Evolutionary conservation across 2,329 filamentous ascomycete species (phyloP), one percentile per base, ranked within the genome.

Genomic region (Colletotrichum abscissum): DNA sequence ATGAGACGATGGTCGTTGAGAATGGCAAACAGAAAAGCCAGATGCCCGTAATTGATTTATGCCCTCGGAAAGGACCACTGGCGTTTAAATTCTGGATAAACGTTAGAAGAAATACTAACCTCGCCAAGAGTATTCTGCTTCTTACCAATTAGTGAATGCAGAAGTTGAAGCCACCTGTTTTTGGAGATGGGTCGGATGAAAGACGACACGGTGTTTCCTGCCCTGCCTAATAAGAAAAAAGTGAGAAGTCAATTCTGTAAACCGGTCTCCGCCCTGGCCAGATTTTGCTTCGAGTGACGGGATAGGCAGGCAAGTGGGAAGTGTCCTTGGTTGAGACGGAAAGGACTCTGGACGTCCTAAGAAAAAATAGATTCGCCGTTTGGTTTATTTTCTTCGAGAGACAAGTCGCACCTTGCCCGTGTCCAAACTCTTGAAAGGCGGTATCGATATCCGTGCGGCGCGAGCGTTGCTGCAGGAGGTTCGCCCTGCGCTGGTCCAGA

Each of bases 201-300:
- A 55, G 66, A 63, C 57, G 24, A 42, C 69, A 72, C 33, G 65
- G 69, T 72, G 65, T 72, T 69, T 64, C 66, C n/a, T 69, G 66
- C n/a, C 11, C 14, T 42, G 38, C 38, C 16, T 19, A 19, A 42
- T 16, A 42, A 16, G 19, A 19, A 57, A 30, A 56, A 33, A 38
- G 54, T 28, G 14, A 28, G 49, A 64, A 65, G 8, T 65, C 52
- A 22, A 56, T 33, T 54, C 19, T 63, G 16, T 26, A 38, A 56
- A 56, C 14, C 28, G 19, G 6, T 42, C 19, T 2, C 38, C 38
- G 59, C 42, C n/a, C 26, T 19, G 38, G 26, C 12, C 26, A 49
- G 38, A 38, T 62, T 38, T 49, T n/a, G 8, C 46, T 30, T 22
- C 4, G 28, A 16, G 16, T 11, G 1, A 5, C 7, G 8, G 24